Evolutionary conservation across 495 filamentous ascomycete species (phyloP).

Genomic region (Lindgomyces ingoldianus): DNA sequence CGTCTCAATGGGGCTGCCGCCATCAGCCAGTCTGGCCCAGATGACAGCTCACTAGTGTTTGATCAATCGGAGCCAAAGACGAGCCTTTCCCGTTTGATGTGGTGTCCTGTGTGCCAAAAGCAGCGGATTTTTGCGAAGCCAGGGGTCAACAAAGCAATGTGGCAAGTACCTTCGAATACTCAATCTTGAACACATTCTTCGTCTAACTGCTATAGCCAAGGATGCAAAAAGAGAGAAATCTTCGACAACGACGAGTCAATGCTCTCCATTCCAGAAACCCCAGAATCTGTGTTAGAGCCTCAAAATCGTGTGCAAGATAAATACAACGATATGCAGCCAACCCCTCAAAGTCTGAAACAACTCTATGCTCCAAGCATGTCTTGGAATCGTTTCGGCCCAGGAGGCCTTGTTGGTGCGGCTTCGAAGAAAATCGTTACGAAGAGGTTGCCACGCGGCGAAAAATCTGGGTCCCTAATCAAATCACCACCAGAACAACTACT

Average conservation of each 20-base stretch:
- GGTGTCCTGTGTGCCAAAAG: neutral
- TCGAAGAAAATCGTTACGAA: neutral
- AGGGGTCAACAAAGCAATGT: neutral
- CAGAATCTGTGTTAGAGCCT: neutral
- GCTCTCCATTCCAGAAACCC: conserved; percentile 11
- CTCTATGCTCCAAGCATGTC: neutral
- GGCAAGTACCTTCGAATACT: neutral
- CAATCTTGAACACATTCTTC: neutral
- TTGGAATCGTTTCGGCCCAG: conserved; percentile 22
- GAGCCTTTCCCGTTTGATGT: neutral
- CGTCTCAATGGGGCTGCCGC: neutral
- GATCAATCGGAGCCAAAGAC: neutral
- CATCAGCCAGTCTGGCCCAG: neutral
- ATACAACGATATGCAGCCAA: neutral
- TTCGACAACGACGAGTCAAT: neutral
- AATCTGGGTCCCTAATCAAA: neutral
- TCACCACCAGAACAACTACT: neutral
- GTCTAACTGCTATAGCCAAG: neutral
- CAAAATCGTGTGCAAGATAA: neutral
- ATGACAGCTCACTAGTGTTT: neutral
- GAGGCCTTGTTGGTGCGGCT: neutral
- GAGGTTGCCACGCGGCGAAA: neutral
- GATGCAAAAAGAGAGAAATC: conserved; percentile 1
- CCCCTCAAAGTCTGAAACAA: neutral
- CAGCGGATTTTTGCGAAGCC: neutral